Evolutionary conservation across 305 asterid genomes (phyloP).

Genomic region (Solanum chacoense): DNA sequence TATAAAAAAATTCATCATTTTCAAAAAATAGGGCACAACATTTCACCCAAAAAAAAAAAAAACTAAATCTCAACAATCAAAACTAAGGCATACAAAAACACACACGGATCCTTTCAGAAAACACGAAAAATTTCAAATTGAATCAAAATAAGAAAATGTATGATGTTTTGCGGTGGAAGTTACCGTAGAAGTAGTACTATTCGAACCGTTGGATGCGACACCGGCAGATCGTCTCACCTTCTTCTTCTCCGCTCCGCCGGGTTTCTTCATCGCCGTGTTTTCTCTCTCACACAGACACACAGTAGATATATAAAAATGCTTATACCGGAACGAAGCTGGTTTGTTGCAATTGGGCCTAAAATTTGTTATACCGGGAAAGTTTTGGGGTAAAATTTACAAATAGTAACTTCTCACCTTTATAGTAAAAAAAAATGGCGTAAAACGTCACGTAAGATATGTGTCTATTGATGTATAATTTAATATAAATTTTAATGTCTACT

Average conservation of each 20-base stretch:
- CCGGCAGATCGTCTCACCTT: conserved; percentile 8
- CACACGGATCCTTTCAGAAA: not conserved
- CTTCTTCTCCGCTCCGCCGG: conserved; percentile 18
- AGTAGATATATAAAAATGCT: not conserved
- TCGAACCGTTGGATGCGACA: conserved; percentile 3
- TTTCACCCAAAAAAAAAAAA: not conserved
- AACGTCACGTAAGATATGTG: no score
- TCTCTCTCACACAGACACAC: not conserved
- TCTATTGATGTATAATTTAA: no score
- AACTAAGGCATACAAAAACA: not conserved
- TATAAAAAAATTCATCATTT: not conserved
- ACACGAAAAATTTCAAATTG: not conserved
- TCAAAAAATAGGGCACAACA: not conserved
- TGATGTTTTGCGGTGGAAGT: not conserved
- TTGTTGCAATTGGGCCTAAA: not conserved
- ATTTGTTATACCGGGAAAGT: not conserved
- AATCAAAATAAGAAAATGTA: not conserved
- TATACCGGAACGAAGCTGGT: not conserved
- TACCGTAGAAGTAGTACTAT: conserved; percentile 9
- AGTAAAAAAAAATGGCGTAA: not conserved
- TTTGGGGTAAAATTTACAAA: not conserved
- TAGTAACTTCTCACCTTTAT: not conserved
- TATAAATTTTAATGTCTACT: no score
- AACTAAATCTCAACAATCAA: not conserved
- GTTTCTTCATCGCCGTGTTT: conserved; percentile 9